Evolutionary conservation across 306 rosid species (phyloP).

Genomic region (Malus domestica): DNA sequence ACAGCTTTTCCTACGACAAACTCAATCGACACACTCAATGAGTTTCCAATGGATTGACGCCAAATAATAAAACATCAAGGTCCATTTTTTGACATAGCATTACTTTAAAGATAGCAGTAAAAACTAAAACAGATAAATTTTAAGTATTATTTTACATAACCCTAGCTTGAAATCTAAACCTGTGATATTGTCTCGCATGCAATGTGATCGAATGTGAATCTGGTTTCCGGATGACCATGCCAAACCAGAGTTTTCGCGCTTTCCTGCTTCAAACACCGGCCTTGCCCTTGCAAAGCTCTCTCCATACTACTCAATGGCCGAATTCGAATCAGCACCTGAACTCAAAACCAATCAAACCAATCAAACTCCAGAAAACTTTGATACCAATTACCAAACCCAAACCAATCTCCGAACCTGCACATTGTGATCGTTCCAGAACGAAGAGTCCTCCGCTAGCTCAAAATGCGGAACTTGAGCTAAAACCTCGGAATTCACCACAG

Average conservation of each 20-base stretch:
- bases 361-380: constrained; percentile 2
- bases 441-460: constrained; percentile 58
- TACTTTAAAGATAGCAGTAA: not conserved
- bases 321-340: constrained; percentile 79
- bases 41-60: not conserved
- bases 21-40: constrained; percentile 1
- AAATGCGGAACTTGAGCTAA: constrained; percentile 43
- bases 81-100: not conserved
- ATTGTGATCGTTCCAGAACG: constrained; percentile 89
- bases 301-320: constrained; percentile 70
- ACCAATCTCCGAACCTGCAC: constrained; percentile 56
- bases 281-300: constrained; percentile 62
- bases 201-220: constrained; percentile 88
- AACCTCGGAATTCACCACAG: constrained; percentile 20
- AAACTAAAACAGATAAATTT: not conserved
- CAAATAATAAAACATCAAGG: not conserved
- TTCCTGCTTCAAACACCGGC: constrained; percentile 83
- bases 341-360: constrained; percentile 17
- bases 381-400: not conserved
- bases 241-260: constrained; percentile 64
- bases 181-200: constrained; percentile 80
- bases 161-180: constrained; percentile 26
- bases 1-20: constrained; percentile 63
- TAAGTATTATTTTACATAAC: not conserved
- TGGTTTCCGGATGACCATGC: constrained; percentile 93